Evolutionary conservation across 2,329 filamentous ascomycete species (phyloP).

Genomic region (Penicillium sp.): DNA sequence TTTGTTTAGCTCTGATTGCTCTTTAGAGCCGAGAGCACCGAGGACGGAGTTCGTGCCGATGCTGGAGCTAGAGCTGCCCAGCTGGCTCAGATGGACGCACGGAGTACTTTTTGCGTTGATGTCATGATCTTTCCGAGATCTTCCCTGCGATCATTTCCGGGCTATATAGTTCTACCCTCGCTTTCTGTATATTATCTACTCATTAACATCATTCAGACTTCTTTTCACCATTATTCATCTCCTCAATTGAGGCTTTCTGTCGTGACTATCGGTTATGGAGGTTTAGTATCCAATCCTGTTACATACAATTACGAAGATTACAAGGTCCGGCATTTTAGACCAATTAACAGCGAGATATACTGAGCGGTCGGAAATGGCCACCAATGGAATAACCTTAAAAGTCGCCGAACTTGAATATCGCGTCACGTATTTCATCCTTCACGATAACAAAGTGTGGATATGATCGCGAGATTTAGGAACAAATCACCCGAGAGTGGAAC

Average conservation of each 20-base stretch:
- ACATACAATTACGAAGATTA: conserved; percentile 4
- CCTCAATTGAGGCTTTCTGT: not conserved
- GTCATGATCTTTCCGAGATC: not conserved
- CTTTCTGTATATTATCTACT: not conserved
- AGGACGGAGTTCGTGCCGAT: conserved; percentile 14
- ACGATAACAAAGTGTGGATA: not conserved
- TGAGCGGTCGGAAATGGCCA: not conserved
- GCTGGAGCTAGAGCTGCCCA: conserved; percentile 1
- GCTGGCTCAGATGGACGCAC: conserved; percentile 1
- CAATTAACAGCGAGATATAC: not conserved
- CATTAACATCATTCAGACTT: not conserved
- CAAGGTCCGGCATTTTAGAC: not conserved
- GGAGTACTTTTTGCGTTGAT: not conserved
- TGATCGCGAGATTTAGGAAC: conserved; percentile 3
- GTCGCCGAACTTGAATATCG: not conserved
- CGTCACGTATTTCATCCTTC: conserved; percentile 2
- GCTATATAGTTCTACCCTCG: not conserved
- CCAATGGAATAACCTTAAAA: not conserved
- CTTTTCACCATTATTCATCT: not conserved
- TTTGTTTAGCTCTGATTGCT: conserved; percentile 21
- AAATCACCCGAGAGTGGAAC: conserved; percentile 3
- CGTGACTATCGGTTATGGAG: not conserved
- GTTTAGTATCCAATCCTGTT: not conserved
- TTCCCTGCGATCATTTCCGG: not conserved
- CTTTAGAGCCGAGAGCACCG: conserved; percentile 23